Conservation (phyloP, 306 rosid species). For the Trichosanthes truncata region DNA sequence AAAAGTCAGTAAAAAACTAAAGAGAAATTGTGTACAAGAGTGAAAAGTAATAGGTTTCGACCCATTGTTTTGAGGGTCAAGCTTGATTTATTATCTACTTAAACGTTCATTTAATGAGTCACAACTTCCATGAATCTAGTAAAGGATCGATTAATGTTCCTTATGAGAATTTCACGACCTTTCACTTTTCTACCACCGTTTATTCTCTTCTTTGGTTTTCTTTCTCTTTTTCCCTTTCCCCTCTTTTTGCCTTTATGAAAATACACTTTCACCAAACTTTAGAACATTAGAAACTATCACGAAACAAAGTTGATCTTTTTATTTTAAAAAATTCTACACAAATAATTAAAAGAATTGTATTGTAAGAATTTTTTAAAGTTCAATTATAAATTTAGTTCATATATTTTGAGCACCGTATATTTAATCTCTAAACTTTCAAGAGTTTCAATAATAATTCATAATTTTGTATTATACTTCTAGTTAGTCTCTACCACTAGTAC, state of each 20-base stretch:
- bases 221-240: not conserved
- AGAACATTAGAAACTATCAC: not conserved
- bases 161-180: not conserved
- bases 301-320: not conserved
- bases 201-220: not conserved
- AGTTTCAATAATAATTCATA: not conserved
- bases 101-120: too few relatives aligned
- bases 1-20: too few relatives aligned
- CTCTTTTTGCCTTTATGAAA: not conserved
- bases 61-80: too few relatives aligned
- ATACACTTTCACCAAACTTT: not conserved
- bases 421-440: not conserved
- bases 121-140: not conserved
- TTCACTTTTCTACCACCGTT: not conserved
- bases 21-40: too few relatives aligned
- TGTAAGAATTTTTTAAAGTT: too few relatives aligned
- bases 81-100: too few relatives aligned
- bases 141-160: not conserved
- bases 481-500: not conserved
- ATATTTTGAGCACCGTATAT: not conserved
- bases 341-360: too few relatives aligned
- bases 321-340: too few relatives aligned
- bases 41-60: too few relatives aligned
- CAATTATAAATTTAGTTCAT: too few relatives aligned
- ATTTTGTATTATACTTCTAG: not conserved